Base-by-base conservation (phyloP, 139 green algal species). In the Gonium pectorale region DNA sequence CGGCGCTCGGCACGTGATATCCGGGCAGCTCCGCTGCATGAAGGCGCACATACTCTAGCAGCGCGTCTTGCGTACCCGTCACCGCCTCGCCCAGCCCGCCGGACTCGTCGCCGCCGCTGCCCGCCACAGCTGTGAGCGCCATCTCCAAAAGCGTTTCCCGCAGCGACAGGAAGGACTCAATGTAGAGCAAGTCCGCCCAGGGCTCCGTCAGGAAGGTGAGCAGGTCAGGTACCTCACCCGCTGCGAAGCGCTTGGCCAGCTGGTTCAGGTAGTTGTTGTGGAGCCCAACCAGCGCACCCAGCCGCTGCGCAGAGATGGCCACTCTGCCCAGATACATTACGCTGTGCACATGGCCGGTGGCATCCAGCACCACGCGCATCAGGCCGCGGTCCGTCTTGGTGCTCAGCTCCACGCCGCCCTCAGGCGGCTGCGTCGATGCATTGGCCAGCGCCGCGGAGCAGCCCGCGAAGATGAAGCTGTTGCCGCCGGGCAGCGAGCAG, bases 181-280 rank as follows among this genome's bases (percentile, higher is more conserved):
- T 89, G 63, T 87, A 87, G 46, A 94, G 83, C 62, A 90, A n/a
- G 33, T 89, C 69, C 26, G 77, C 56, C 89, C 89, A 94, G 29
- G 86, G 83, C 80, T 92, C 59, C 11, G 35, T 81, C 29, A 93
- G 67, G 59, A 86, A 89, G 13, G 79, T 46, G 19, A 87, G 44
- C 66, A 93, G 54, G 73, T 92, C 79, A 0, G 15, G 41, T 0
- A 92, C 35, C 40, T 52, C 38, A 19, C 86, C 88, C 26, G 33
- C 69, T 13, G 37, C 5, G 38, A 60, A 46, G 60, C 71, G 59
- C 21, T 33, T 13, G 72, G 74, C 35, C 43, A 87, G 41, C 11
- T 68, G 41, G 66, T 89, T 89, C 15, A 92, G 49, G 81, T 93
- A 93, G 63, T 49, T 87, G 66, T 63, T 52, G 49, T 88, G 88